phyloP scores from a whole-genome alignment of 2,329 filamentous ascomycete genomes.

The Aspergillus ibericus region DNA sequence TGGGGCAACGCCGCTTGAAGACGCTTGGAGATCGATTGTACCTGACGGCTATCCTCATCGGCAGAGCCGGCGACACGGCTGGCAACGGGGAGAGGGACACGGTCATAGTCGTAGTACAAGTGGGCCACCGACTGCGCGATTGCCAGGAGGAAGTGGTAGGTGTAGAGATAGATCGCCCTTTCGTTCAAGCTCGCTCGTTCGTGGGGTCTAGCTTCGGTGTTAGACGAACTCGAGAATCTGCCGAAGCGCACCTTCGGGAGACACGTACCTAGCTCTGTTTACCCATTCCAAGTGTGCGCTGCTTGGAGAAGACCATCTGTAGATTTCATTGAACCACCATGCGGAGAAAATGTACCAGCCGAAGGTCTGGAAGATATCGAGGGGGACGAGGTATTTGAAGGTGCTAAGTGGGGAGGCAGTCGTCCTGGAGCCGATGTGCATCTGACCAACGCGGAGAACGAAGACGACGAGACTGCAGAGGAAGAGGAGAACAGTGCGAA shows the following conservation, averaged over 20 bases:
- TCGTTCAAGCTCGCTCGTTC: conserved; percentile 82
- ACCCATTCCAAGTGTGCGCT: conserved; percentile 69
- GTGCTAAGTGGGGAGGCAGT: conserved; percentile 67
- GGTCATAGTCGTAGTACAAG: conserved; percentile 71
- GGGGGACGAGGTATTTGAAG: conserved; percentile 58
- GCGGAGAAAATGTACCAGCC: conserved; percentile 77
- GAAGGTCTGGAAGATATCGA: conserved; percentile 67
- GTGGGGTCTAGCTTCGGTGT: conserved; percentile 40
- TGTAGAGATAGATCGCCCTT: conserved; percentile 75
- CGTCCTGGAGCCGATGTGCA: conserved; percentile 73
- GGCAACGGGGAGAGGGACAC: conserved; percentile 55
- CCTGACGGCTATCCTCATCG: conserved; percentile 38
- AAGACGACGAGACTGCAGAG: conserved; percentile 74
- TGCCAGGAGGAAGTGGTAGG: conserved; percentile 68
- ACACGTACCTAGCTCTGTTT: conserved; percentile 63
- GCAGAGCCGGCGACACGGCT: conserved; percentile 34
- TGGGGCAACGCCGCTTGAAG: conserved; percentile 37
- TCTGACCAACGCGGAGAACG: conserved; percentile 80
- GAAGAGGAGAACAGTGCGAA: conserved; percentile 75
- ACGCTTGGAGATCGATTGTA: conserved; percentile 38
- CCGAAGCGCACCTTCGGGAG: neutral
- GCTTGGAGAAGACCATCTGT: conserved; percentile 68
- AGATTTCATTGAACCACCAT: conserved; percentile 76
- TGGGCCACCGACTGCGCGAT: conserved; percentile 69
- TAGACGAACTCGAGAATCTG: neutral